These are phyloP conservation scores for Acrasis kona DNA, from an alignment of 78 protist genomes.

Conservation along the genomic window DNA sequence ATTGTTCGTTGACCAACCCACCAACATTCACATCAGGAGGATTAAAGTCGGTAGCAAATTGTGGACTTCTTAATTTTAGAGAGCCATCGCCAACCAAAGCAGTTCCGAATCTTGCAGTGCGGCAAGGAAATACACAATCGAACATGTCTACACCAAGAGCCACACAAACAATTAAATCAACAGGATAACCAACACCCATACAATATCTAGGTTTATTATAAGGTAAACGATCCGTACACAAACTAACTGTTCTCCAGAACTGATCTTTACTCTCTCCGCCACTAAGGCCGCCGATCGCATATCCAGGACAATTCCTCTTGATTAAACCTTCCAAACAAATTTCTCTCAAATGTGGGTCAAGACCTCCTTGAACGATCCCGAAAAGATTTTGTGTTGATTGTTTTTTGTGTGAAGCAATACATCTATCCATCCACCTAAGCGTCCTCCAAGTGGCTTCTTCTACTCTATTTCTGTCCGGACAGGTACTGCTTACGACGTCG, in stretches of 20 bases:
- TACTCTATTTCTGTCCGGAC: conserved; percentile 60
- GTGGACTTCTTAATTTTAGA: background rate
- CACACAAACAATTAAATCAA: conserved; percentile 84
- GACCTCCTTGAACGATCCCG: conserved; percentile 85
- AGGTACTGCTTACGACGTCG: conserved; percentile 63
- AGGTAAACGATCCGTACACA: conserved; percentile 69
- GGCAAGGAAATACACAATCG: conserved; percentile 95
- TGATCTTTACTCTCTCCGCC: conserved; percentile 88
- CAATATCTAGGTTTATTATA: conserved; percentile 73
- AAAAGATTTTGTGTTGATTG: conserved; percentile 62
- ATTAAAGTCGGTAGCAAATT: background rate
- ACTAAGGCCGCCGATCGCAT: conserved; percentile 90
- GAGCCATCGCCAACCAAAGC: conserved; percentile 46
- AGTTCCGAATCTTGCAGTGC: conserved; percentile 86
- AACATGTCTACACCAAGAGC: conserved; percentile 96
- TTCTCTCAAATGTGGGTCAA: conserved; percentile 51
- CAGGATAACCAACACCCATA: conserved; percentile 97
- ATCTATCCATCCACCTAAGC: conserved; percentile 94
- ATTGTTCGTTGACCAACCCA: conserved; percentile 45
- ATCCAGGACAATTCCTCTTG: conserved; percentile 74
- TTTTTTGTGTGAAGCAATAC: conserved; percentile 68
- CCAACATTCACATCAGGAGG: conserved; percentile 39
- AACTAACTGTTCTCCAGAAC: conserved; percentile 60
- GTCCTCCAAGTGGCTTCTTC: conserved; percentile 88
- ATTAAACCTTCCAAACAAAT: conserved; percentile 57